Base-by-base conservation (phyloP, 805 yeast genomes). In the Wickerhamomyces strasburgensis region DNA sequence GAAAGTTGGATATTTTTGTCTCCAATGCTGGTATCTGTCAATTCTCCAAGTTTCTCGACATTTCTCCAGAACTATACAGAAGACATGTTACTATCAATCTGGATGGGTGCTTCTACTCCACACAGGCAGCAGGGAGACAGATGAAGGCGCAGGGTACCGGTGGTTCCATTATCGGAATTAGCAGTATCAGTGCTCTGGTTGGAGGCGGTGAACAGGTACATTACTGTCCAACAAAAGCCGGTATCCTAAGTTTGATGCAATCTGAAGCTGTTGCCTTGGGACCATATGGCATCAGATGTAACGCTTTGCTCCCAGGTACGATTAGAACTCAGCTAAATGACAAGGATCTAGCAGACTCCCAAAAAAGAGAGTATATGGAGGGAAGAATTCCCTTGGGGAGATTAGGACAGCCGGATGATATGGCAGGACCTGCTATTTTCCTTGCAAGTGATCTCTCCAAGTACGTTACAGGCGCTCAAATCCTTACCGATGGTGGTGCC, bases 221-320 rank as follows among this genome's bases (percentile, higher is more conserved):
- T 44, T 68, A 68, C 48, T 64, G 70, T n/a, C 71, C 73, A 14
- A 65, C 73, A 10, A 68, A 68, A 39, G 72, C 71, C n/a, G 73
- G 70, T 14, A 56, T 68, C 29, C 47, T 65, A 33, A 63, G 68
- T 14, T 49, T 68, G 43, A 67, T 67, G 60, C 72, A 68, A 46
- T 60, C 69, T 13, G 56, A 57, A 23, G 73, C 73, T 2, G 61
- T 64, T 39, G 68, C 70, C 2, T 56, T 68, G 23, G 72, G 72
- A 2, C 51, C 61, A 31, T 60, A 63, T 40, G 68, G 69, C 6
- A 68, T 68, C 29, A 53, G 72, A 42, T 64, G 69, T 38, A 68
- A 68, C 45, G 70, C 72, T 13, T 41, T 68, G n/a, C 49, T 67
- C 14, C 73, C 73, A 13, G 73, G 73, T 2, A 66, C 72, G 1